phyloP scores from a whole-genome alignment of 2,329 filamentous ascomycete genomes.

The Fusarium dlaminii region DNA sequence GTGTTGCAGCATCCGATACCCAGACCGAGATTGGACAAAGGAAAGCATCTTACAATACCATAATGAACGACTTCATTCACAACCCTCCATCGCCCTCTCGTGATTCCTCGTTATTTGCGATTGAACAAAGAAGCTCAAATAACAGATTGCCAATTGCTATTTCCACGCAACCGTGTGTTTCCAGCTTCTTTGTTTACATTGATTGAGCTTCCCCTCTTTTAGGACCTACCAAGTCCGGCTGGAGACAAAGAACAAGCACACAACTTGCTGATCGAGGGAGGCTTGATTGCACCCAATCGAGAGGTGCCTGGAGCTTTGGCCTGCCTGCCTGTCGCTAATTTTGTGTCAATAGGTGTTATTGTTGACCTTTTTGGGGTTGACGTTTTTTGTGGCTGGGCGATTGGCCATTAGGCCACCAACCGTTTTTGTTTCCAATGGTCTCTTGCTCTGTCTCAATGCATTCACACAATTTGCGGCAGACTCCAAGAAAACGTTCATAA shows the following conservation, averaged over 20 bases:
- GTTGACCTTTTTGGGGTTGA: conserved; percentile 16
- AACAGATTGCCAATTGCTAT: neutral
- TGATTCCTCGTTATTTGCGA: conserved; percentile 1
- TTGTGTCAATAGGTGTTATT: conserved; percentile 23
- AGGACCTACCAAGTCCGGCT: neutral
- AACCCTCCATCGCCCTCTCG: neutral
- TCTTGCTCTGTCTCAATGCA: neutral
- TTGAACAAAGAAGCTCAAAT: conserved; percentile 10
- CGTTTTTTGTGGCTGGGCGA: neutral
- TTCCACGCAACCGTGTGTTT: neutral
- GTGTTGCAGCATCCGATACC: neutral
- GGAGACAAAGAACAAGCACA: conserved; percentile 17
- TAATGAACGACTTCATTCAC: conserved; percentile 16
- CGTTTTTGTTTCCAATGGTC: neutral
- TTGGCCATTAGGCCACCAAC: neutral
- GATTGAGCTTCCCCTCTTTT: conserved; percentile 15
- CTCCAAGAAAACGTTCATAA: neutral
- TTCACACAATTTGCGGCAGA: neutral
- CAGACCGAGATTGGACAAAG: conserved; percentile 4
- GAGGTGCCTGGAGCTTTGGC: neutral
- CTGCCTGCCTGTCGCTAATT: conserved; percentile 19
- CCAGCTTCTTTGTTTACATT: conserved; percentile 21
- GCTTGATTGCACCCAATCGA: neutral
- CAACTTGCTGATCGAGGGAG: neutral
- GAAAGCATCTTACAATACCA: conserved; percentile 1